Conservation (phyloP, 2,329 filamentous ascomycete genomes). For the Amylocarpus encephaloides region DNA sequence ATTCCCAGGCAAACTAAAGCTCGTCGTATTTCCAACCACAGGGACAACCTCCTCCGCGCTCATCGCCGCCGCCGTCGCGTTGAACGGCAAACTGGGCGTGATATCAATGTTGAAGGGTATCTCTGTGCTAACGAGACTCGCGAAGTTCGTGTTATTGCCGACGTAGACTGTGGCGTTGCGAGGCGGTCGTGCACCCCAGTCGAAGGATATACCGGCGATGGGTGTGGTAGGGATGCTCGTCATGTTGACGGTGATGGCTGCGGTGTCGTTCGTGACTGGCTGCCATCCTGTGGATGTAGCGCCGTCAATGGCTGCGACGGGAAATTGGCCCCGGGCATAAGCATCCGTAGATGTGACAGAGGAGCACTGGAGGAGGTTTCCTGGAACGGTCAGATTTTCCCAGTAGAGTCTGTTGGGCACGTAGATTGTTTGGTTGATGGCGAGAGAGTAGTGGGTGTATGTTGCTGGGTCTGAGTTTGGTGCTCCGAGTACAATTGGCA, state of each 20-base stretch:
- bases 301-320: conserved; percentile 60
- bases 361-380: conserved; percentile 61
- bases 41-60: conserved; percentile 20
- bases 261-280: conserved; percentile 44
- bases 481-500: conserved; percentile 52
- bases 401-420: conserved; percentile 54
- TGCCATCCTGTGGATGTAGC: conserved; percentile 63
- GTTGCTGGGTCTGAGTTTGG: conserved; percentile 34
- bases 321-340: conserved; percentile 61
- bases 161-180: conserved; percentile 47
- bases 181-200: conserved; percentile 54
- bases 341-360: conserved; percentile 42
- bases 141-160: conserved; percentile 33
- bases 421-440: conserved; percentile 43
- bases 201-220: conserved; percentile 47
- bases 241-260: conserved; percentile 52
- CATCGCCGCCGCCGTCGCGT: conserved; percentile 7
- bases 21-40: conserved; percentile 28
- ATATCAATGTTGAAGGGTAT: conserved; percentile 9
- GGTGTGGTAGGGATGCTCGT: conserved; percentile 32
- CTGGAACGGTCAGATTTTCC: conserved; percentile 44
- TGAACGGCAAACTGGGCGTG: conserved; percentile 23
- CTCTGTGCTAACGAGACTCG: too few relatives aligned
- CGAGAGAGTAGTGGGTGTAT: conserved; percentile 39
- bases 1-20: conserved; percentile 19